These are phyloP conservation scores for Neospermospora avenae DNA, from an alignment of 2,329 filamentous ascomycete genomes.

Conservation along the genomic window DNA sequence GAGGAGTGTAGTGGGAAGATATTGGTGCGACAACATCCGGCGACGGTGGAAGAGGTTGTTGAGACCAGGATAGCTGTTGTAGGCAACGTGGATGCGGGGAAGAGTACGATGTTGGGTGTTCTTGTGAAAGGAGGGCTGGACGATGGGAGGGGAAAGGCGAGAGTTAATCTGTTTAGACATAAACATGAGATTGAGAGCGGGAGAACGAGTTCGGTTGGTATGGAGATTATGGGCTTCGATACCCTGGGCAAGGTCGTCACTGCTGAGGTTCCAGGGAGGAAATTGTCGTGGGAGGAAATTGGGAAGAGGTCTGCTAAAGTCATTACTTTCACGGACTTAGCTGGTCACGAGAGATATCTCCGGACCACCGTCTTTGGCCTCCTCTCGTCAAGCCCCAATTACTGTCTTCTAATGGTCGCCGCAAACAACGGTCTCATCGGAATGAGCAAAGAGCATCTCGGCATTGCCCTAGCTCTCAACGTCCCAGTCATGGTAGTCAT, in stretches of 20 bases:
- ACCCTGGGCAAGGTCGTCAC: constrained; percentile 77
- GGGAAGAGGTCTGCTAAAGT: constrained; percentile 93
- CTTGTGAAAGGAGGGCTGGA: constrained; percentile 94
- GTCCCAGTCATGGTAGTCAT: constrained; percentile 97
- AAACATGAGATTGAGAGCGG: constrained; percentile 98
- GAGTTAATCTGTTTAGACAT: constrained; percentile 93
- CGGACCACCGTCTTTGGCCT: constrained; percentile 95
- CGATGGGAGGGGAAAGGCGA: constrained; percentile 88
- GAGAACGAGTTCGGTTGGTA: constrained; percentile 90
- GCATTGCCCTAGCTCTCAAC: constrained; percentile 89
- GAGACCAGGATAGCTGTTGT: constrained; percentile 96
- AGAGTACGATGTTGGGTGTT: constrained; percentile 93
- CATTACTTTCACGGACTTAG: constrained; percentile 92
- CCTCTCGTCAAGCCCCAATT: constrained; percentile 91
- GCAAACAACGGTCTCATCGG: constrained; percentile 96
- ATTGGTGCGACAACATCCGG: constrained; percentile 72
- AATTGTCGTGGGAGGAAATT: constrained; percentile 96
- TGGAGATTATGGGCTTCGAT: constrained; percentile 99
- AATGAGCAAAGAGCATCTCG: constrained; percentile 97
- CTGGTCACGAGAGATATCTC: constrained; percentile 92
- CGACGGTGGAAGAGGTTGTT: constrained; percentile 79
- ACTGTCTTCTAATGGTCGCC: constrained; percentile 96
- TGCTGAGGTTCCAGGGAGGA: constrained; percentile 78
- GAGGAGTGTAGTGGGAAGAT: constrained; percentile 81
- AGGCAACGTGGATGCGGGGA: constrained; percentile 95